A percentile compares a stretch with the other conserved stretches of the same genome.
Conservation (phyloP, 2,329 filamentous ascomycete genomes). For the Chaetomiaceae sp. region DNA sequence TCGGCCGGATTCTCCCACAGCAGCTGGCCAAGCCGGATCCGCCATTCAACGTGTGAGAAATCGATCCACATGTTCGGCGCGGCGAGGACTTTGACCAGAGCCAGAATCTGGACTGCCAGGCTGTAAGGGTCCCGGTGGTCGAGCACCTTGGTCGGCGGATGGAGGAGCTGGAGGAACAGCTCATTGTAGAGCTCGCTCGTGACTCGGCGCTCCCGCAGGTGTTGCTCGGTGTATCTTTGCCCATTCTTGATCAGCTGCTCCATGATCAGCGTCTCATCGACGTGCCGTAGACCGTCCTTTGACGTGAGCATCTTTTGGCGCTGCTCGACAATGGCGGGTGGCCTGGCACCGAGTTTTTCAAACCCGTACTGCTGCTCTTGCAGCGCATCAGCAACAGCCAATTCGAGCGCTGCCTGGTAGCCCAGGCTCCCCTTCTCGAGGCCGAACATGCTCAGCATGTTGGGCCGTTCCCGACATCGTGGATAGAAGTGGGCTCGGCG, state of each 20-base stretch:
- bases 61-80: constrained; percentile 68
- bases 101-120: constrained; percentile 65
- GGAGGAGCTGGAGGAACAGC: constrained; percentile 56
- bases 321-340: constrained; percentile 52
- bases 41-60: constrained; percentile 70
- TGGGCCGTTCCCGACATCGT: constrained; percentile 58
- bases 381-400: constrained; percentile 60
- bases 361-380: constrained; percentile 60
- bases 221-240: constrained; percentile 50
- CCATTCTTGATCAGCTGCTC: constrained; percentile 56
- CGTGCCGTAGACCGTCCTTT: constrained; percentile 49
- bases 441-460: constrained; percentile 69
- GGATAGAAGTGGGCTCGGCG: constrained; percentile 55
- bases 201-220: constrained; percentile 45
- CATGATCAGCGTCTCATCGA: constrained; percentile 55
- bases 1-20: constrained; percentile 58
- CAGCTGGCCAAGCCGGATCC: constrained; percentile 67
- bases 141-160: constrained; percentile 52
- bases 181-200: constrained; percentile 58
- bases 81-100: constrained; percentile 61
- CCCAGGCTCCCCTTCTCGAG: constrained; percentile 68
- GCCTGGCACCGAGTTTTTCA: constrained; percentile 51
- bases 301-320: constrained; percentile 53
- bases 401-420: constrained; percentile 63
- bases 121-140: constrained; percentile 58